Conservation (phyloP, 2,329 filamentous ascomycete genomes). For the Hypoxylon rubiginosum region DNA sequence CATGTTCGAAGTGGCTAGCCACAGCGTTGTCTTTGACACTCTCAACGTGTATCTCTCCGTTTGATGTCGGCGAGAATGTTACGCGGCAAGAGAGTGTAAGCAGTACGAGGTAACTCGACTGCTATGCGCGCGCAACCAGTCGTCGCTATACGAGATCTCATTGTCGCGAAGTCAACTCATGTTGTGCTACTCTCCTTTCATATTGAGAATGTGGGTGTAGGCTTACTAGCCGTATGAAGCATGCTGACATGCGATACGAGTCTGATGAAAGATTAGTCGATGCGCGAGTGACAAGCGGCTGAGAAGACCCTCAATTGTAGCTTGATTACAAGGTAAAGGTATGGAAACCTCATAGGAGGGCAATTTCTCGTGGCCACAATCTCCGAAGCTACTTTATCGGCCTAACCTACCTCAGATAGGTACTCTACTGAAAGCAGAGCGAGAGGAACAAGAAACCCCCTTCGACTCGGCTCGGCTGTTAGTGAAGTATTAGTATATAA, state of each 20-base stretch:
- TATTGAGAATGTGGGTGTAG: background rate
- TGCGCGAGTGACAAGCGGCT: conserved; percentile 22
- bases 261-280: conserved; percentile 12
- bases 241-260: background rate
- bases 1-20: background rate
- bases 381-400: background rate
- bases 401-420: background rate
- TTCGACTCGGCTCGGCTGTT: background rate
- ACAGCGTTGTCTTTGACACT: background rate
- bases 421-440: background rate
- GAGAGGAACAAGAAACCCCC: background rate
- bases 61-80: background rate
- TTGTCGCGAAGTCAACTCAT: background rate
- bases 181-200: background rate
- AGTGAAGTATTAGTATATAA: background rate
- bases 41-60: background rate
- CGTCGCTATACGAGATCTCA: background rate
- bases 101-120: background rate
- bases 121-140: background rate
- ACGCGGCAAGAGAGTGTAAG: background rate
- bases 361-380: background rate
- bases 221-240: background rate
- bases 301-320: conserved; percentile 21
- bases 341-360: conserved; percentile 3
- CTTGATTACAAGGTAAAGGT: conserved; percentile 10